These are phyloP conservation scores for Hirschfeldia incana DNA, from an alignment of 345 rosid species.

Conservation along the genomic window DNA sequence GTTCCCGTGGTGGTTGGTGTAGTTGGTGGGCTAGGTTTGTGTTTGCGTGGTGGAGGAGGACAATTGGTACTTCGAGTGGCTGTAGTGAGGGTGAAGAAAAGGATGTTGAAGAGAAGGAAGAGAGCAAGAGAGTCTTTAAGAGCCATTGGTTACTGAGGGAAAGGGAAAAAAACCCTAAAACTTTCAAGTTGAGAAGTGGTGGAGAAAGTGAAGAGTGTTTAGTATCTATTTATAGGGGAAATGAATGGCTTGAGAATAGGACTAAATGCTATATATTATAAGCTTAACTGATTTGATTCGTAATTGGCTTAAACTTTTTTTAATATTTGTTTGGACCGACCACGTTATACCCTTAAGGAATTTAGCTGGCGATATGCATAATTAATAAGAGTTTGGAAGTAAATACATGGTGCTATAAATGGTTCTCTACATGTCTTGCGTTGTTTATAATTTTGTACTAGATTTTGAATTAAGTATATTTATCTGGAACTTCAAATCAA, in stretches of 20 bases:
- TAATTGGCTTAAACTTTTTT: neutral
- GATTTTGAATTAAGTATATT: too few relatives aligned
- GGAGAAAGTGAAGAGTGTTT: conserved; percentile 14
- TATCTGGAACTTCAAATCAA: too few relatives aligned
- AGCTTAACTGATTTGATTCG: conserved; percentile 18
- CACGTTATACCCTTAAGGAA: conserved; percentile 29
- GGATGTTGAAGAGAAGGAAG: conserved; percentile 52
- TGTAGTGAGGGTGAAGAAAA: conserved; percentile 50
- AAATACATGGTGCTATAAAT: conserved; percentile 14
- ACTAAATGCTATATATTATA: neutral
- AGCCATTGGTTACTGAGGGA: conserved; percentile 41
- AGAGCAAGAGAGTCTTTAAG: conserved; percentile 50
- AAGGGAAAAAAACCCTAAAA: neutral
- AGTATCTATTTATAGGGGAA: conserved; percentile 26
- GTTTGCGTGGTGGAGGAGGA: conserved; percentile 41
- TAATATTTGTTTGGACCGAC: conserved; percentile 21
- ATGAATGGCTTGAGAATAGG: neutral
- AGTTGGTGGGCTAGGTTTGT: conserved; percentile 35
- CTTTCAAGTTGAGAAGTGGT: conserved; percentile 28
- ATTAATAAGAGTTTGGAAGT: conserved; percentile 9
- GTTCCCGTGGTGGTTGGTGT: conserved; percentile 20
- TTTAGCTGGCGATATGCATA: conserved; percentile 31
- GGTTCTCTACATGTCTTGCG: neutral
- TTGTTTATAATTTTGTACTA: neutral
- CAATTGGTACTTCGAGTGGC: conserved; percentile 52